These are phyloP conservation scores for Acacia crassicarpa DNA, from an alignment of 306 rosid genomes.

Conservation along the genomic window DNA sequence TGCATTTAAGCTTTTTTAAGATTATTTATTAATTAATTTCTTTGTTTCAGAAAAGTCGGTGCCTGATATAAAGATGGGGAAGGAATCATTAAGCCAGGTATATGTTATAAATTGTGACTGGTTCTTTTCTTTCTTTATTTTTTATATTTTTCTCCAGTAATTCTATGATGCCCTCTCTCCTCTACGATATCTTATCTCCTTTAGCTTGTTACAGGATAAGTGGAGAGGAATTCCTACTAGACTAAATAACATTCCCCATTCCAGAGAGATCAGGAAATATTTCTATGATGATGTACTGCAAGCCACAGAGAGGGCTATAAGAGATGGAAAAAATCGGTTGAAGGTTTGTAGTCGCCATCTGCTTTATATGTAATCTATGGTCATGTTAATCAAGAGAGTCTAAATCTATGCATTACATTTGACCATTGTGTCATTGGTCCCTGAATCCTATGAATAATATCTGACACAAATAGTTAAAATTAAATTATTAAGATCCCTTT, in stretches of 20 bases:
- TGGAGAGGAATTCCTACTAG: constrained; percentile 98
- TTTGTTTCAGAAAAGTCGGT: constrained; percentile 53
- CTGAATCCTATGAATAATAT: background rate
- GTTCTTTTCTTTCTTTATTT: background rate
- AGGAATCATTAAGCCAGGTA: constrained; percentile 52
- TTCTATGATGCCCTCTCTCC: constrained; percentile 23
- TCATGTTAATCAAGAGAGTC: constrained; percentile 5
- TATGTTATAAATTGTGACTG: constrained; percentile 24
- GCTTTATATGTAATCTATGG: constrained; percentile 22
- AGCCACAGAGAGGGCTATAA: constrained; percentile 75
- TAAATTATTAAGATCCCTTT: constrained; percentile 13
- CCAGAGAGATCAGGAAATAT: constrained; percentile 86
- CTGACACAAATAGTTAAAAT: background rate
- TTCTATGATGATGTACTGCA: constrained; percentile 81
- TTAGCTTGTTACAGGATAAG: constrained; percentile 65
- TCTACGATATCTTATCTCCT: constrained; percentile 43
- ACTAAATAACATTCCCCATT: constrained; percentile 91
- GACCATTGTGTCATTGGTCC: constrained; percentile 11
- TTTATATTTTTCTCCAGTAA: background rate
- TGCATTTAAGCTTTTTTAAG: background rate
- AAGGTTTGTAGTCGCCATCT: constrained; percentile 47
- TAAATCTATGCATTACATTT: constrained; percentile 8
- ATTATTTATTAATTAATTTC: constrained; percentile 14
- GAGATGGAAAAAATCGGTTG: constrained; percentile 69
- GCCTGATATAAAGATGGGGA: constrained; percentile 42